Base-by-base conservation (phyloP, 78 protist genomes). In the Dictyostelium purpureum region DNA sequence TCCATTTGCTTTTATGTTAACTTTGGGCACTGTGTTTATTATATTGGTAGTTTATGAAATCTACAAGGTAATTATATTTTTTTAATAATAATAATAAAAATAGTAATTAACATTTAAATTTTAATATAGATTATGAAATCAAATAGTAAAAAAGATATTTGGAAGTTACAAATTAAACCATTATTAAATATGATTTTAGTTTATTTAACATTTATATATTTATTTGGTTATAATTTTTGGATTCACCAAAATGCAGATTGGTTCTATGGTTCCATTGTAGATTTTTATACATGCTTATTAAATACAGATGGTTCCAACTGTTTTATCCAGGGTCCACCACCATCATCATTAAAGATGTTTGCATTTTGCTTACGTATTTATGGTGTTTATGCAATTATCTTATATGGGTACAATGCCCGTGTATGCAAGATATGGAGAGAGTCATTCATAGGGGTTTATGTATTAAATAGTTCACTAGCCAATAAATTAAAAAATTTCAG, bases 351-450 rank as follows among this genome's bases (percentile, higher is more conserved):
- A 4, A 71, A 71, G 31, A 56, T 35, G 57, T 85, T 66, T 59
- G 66, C 73, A 33, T 85, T 66, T 59, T 85, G 77, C 45, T 9
- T 85, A 33, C 18, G 92, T n/a, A 73, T 73, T 18, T 85, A 40
- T 85, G 92, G 79, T 33, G 52, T 73, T 33, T 52, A 57, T 85
- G 6, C 49, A 12, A 42, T 70, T 52, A 21, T 75, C 31, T 52
- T 81, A 45, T 38, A 69, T 67, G 89, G 89, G n/a, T n/a, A 12
- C 10, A 24, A 63, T 12, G 40, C 42, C 1, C 66, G 75, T 49
- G 19, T 78, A 3, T 14, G 16, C 12, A 37, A 54, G 4, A 81
- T 81, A 38, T 81, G 89, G 89, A 9, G 35, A 65, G 11, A 65
- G 4, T 80, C 89, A 16, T 18, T 81, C 10, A 12, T 79, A 12